Evolutionary conservation across 1,284 basidiomycete species (phyloP), one percentile per base, ranked within the genome.

Genomic region (Apiotrichum siamense): DNA sequence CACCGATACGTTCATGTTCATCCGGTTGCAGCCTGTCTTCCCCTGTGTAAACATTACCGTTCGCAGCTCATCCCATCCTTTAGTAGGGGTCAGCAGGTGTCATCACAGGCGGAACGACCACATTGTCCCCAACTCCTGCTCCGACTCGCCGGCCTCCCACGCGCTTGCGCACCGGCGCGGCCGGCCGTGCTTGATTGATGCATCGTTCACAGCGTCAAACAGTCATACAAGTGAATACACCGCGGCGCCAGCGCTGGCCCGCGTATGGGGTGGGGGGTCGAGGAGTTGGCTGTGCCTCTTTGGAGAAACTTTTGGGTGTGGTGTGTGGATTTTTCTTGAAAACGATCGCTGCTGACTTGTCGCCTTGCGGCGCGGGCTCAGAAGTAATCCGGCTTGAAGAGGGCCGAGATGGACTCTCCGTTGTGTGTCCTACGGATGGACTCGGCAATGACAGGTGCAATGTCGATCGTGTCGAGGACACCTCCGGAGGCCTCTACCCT

Each of bases 351-450:
- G n/a, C n/a, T n/a, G n/a, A n/a, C n/a, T n/a, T n/a, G n/a, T n/a
- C n/a, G n/a, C n/a, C n/a, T n/a, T n/a, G n/a, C n/a, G n/a, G 35
- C 13, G 11, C 10, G 18, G 6, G 17, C 11, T 45, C 49, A 59
- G 49, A 61, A 58, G 47, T 56, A 57, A 40, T 70, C 67, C 26
- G 65, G 62, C 53, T 65, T 60, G 58, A 71, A 71, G 38, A 71
- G 57, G 24, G 69, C 69, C 55, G 67, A 69, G 54, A 71, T 71
- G 31, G 65, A 67, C 59, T 69, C 69, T 37, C 94, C 94, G 62
- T 98, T 97, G 75, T 98, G 94, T 20, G 92, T 96, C 61, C 94
- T 79, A 42, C 96, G 85, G 59, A 98, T 97, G 65, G 87, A 91
- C 78, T 98, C 94, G 11, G 93, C 88, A 51, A 98, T 86, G 38